Percentiles rank a stretch among this genome's conserved stretches.
These are phyloP conservation scores for Globisporangium echinulatum DNA, from an alignment of 352 stramenopile genomes.

Conservation along the genomic window DNA sequence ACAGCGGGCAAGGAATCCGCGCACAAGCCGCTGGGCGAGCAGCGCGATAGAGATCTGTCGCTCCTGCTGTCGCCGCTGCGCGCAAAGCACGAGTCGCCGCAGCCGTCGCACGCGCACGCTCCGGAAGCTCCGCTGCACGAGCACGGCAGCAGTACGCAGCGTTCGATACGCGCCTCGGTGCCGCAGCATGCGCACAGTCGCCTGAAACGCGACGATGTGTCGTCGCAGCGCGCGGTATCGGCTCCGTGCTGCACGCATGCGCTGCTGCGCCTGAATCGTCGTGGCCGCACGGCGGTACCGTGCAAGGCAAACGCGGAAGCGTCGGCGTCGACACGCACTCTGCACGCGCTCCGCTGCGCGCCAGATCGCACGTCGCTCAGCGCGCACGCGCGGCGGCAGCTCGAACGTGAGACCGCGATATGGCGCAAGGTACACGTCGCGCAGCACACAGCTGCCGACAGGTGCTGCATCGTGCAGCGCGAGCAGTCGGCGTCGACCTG, in stretches of 20 bases:
- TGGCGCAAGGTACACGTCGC: conserved; percentile 53
- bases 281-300: conserved; percentile 46
- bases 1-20: conserved; percentile 47
- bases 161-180: conserved; percentile 32
- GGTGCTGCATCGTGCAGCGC: conserved; percentile 32
- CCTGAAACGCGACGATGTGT: conserved; percentile 53
- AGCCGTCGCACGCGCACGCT: conserved; percentile 38
- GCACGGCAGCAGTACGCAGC: conserved; percentile 34
- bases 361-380: conserved; percentile 58
- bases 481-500: conserved; percentile 33
- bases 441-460: conserved; percentile 32
- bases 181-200: conserved; percentile 40
- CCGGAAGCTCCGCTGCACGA: conserved; percentile 59
- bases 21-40: conserved; percentile 43
- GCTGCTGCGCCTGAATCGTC: conserved; percentile 52
- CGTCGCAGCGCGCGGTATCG: conserved; percentile 23
- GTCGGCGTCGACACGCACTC: conserved; percentile 37
- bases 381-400: conserved; percentile 44
- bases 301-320: conserved; percentile 44
- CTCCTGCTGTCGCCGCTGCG: conserved; percentile 44
- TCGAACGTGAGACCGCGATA: conserved; percentile 29
- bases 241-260: conserved; percentile 34
- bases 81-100: conserved; percentile 46
- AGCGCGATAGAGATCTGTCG: conserved; percentile 28
- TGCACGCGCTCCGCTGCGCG: conserved; percentile 48